Base-by-base conservation (phyloP, 2,329 filamentous ascomycete species). In the Botrytis deweyae region DNA sequence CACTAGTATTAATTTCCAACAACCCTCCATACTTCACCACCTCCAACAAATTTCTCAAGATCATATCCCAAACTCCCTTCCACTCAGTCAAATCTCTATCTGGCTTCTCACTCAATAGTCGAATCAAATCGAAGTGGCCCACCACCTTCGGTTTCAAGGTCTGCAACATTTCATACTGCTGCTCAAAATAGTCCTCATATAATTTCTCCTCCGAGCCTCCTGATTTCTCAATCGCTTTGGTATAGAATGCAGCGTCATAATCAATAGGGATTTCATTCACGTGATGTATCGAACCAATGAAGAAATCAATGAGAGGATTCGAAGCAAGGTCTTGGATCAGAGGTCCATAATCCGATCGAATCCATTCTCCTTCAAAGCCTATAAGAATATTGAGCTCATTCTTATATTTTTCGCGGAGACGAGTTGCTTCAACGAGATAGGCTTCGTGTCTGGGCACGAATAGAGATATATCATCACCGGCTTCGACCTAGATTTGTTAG, bases 291-390 rank as follows among this genome's bases (percentile, higher is more conserved):
- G 93, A 97, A 74, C 96, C 96, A 80, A 99, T 87, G 84, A 98
- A 97, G 83, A 97, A 93, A 83, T 98, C 95, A 75, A 97, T 87
- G 16, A 84, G 83, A 58, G 93, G 88, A 75, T 88, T 86, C 10
- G 86, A 80, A 36, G 91, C 84, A 4, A 93, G 87, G 18, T 82
- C 78, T 49, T 84, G 80, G 74, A 97, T 90, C 65, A 92, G 84
- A 3, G 84, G 76, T 0, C 82, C 83, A 78, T 90, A 89, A 5
- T 85, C 87, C 0, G 91, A 87, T 10, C 95, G 91, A 81, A 98
- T 96, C 90, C 93, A 99, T 82, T 99, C 96, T 72, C 90, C 89
- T 83, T 99, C 96, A 81, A 98, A 97, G 64, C 93, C 96, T 80
- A 99, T 90, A 62, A 97, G 87, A 76, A 99, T 87, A 72, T 91